phyloP scores from a whole-genome alignment of 768 basidiomycete genomes.

The Leccinum longicurvipes region DNA sequence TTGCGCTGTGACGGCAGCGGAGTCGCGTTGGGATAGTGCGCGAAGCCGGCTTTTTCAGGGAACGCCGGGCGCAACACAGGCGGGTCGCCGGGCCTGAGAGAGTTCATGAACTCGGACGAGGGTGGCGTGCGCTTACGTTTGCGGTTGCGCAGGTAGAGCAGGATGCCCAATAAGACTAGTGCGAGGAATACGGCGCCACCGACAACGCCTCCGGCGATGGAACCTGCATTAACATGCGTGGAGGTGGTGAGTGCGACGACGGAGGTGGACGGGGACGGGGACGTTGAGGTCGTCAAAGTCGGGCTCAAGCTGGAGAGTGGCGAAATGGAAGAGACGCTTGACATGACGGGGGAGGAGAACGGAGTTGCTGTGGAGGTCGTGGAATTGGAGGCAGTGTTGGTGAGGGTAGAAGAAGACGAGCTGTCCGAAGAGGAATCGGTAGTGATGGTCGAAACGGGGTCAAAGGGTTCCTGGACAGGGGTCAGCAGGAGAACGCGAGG shows the following conservation, averaged over 20 bases:
- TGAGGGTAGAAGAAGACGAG: too few relatives aligned
- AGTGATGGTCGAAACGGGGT: too few relatives aligned
- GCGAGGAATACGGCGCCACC: slow-evolving; percentile 44
- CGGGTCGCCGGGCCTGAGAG: slow-evolving; percentile 18
- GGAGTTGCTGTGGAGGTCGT: not conserved
- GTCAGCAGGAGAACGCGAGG: slow-evolving; percentile 1
- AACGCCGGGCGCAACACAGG: slow-evolving; percentile 25
- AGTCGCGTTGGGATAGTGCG: slow-evolving; percentile 2
- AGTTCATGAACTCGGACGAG: slow-evolving; percentile 54
- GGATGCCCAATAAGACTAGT: slow-evolving; percentile 31
- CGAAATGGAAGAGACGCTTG: not conserved
- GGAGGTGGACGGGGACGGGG: not conserved
- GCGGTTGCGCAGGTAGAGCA: slow-evolving; percentile 43
- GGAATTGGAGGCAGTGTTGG: not conserved
- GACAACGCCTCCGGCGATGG: slow-evolving; percentile 53
- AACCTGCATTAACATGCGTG: slow-evolving; percentile 32
- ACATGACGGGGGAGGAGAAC: not conserved
- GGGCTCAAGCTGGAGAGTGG: not conserved
- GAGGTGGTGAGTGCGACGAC: slow-evolving; percentile 10
- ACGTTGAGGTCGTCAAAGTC: not conserved
- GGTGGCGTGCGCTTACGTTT: slow-evolving; percentile 45
- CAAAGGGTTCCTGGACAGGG: not conserved
- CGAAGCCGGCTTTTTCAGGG: slow-evolving; percentile 15
- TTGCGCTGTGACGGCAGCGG: slow-evolving; percentile 18
- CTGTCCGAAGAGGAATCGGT: not conserved